phyloP scores from a whole-genome alignment of 164 flowering plant genomes.

The Houttuynia cordata region DNA sequence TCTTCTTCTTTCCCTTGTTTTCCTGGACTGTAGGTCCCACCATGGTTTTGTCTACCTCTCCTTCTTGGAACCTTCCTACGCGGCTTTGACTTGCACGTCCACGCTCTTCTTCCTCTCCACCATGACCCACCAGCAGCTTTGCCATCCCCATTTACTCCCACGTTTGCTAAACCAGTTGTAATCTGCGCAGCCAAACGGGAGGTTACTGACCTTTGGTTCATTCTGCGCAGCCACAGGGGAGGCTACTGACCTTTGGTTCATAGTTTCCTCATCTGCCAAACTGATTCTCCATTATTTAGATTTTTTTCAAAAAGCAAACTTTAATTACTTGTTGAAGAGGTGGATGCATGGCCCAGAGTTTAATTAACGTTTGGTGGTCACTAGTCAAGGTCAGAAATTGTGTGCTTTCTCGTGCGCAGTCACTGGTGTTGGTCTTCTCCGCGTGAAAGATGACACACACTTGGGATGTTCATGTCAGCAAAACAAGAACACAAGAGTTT shows the following conservation, averaged over 20 bases:
- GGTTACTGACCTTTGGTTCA: no score
- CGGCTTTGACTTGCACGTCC: slow-evolving; percentile 1
- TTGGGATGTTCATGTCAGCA: no score
- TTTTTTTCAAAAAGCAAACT: neutral
- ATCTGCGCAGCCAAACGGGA: no score
- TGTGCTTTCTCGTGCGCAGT: neutral
- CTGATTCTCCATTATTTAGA: neutral
- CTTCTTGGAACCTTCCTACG: neutral
- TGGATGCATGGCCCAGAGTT: no score
- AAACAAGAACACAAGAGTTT: no score
- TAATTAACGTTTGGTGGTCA: neutral
- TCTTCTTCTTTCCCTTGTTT: slow-evolving; percentile 1
- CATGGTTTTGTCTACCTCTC: neutral
- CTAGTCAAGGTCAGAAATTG: slow-evolving; percentile 3
- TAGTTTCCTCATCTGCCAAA: neutral
- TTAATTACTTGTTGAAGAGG: neutral
- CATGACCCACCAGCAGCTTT: neutral
- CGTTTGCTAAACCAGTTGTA: no score
- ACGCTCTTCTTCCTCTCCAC: neutral
- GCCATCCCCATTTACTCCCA: neutral
- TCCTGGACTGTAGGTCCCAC: neutral
- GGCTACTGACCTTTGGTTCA: no score
- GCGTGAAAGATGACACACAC: no score
- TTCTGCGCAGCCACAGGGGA: no score
- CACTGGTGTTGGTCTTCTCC: neutral